Conservation (phyloP, 179 eudicot genomes). For the Silene coronaria region DNA sequence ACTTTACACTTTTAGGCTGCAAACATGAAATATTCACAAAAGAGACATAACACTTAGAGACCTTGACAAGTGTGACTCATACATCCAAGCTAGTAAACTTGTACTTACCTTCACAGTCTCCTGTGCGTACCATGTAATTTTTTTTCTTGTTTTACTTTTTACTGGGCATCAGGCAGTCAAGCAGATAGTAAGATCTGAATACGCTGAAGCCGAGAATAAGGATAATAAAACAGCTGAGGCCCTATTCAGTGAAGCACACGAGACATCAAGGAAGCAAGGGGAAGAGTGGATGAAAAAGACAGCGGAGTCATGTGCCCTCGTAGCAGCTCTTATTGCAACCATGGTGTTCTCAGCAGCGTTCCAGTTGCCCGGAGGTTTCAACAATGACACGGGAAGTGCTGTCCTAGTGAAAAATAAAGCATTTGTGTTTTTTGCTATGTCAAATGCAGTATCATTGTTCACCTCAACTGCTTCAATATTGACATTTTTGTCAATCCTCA, state of each 20-base stretch:
- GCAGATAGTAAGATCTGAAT: conserved; percentile 26
- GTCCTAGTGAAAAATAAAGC: conserved; percentile 13
- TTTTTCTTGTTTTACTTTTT: background rate
- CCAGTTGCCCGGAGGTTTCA: conserved; percentile 38
- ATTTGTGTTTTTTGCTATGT: conserved; percentile 22
- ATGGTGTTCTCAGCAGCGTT: conserved; percentile 36
- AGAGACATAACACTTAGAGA: no score
- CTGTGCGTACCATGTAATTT: no score
- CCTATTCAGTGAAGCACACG: conserved; percentile 26
- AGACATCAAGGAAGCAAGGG: conserved; percentile 22
- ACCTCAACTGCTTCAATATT: conserved; percentile 19
- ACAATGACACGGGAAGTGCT: conserved; percentile 18
- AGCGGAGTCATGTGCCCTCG: conserved; percentile 26
- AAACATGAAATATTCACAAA: no score
- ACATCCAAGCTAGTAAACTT: background rate
- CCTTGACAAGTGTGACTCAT: no score
- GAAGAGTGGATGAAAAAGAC: conserved; percentile 35
- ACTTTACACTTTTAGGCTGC: no score
- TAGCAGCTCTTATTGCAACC: conserved; percentile 29
- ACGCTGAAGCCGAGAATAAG: conserved; percentile 23
- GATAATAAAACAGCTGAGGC: conserved; percentile 20
- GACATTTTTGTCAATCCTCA: conserved; percentile 39
- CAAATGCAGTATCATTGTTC: conserved; percentile 14
- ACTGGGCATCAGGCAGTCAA: conserved; percentile 25
- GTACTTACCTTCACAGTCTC: background rate